Evolutionary conservation across 306 rosid genomes (phyloP), one percentile per base, ranked within the genome.

Genomic region (Ceratonia siliqua): DNA sequence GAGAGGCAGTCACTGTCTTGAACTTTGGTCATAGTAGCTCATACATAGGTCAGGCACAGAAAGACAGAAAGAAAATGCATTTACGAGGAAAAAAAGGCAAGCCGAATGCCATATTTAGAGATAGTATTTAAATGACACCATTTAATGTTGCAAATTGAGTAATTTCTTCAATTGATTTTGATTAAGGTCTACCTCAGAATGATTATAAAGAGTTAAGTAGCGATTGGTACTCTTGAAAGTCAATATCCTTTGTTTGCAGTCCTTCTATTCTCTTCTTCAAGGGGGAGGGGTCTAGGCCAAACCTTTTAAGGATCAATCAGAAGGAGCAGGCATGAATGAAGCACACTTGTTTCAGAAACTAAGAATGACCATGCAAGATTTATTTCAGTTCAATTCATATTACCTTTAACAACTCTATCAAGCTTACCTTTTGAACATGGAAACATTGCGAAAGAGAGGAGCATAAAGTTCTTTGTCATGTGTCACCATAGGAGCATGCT

Each of bases 391-490:
- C 75, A 49, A 71, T 56, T 28, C 11, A 71, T 18, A 54, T 59
- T 27, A 64, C 36, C 65, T 20, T 32, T 38, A 66, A 59, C 48
- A 41, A 57, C 33, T 33, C 62, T 57, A 54, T 70, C 61, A 72
- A 61, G 25, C 68, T 67, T 84, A 88, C 96, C 84, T 91, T 85
- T 81, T 92, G 82, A 94, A 94, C 89, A 86, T 92, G 66, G 97
- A 90, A 83, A 88, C 76, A 79, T 94, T 94, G 72, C 93, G 93
- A 74, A 85, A 92, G 66, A 94, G 85, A 55, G 96, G 90, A 76
- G 90, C 88, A 76, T 90, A 82, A 61, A 94, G 92, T 70, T 87
- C 89, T 76, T 41, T 82, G 81, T 92, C 95, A 58, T 79, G 73
- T 78, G 74, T 73, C 52, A 75, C 73, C 13, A 48, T 33, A 54